Conservation (phyloP, 2,329 filamentous ascomycete genomes). For the Akanthomyces lecanii region DNA sequence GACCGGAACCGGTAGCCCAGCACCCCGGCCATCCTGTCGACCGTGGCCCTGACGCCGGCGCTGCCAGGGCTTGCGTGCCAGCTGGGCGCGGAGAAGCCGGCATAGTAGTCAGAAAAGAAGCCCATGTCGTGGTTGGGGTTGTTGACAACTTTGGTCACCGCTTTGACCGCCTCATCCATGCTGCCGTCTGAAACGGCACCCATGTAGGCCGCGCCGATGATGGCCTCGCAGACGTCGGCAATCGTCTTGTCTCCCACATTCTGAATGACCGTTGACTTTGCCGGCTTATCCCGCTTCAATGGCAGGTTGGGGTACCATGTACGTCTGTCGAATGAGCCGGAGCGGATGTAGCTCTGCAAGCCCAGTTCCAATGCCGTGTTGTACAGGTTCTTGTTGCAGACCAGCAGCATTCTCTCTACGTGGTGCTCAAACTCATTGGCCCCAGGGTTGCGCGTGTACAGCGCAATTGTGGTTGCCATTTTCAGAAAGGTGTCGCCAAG, state of each 20-base stretch:
- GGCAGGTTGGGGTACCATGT: slow-evolving; percentile 84
- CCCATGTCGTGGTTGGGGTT: slow-evolving; percentile 65
- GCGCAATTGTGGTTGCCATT: slow-evolving; percentile 86
- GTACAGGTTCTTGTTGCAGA: slow-evolving; percentile 89
- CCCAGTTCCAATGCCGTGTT: slow-evolving; percentile 66
- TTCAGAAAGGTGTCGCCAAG: slow-evolving; percentile 92
- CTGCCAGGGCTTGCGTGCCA: slow-evolving; percentile 58
- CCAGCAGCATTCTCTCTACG: slow-evolving; percentile 81
- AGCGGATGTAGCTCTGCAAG: slow-evolving; percentile 72
- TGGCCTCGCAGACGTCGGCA: slow-evolving; percentile 89
- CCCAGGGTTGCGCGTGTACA: slow-evolving; percentile 72
- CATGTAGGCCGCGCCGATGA: slow-evolving; percentile 81
- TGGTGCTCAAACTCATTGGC: slow-evolving; percentile 85
- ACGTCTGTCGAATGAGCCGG: slow-evolving; percentile 73
- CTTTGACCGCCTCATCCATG: slow-evolving; percentile 56
- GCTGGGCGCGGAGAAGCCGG: slow-evolving; percentile 60
- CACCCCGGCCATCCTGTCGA: slow-evolving; percentile 55
- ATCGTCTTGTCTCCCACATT: slow-evolving; percentile 80
- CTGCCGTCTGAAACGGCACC: slow-evolving; percentile 35
- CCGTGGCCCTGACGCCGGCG: slow-evolving; percentile 67
- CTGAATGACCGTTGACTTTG: slow-evolving; percentile 49
- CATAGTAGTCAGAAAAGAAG: slow-evolving; percentile 69
- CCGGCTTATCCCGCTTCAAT: slow-evolving; percentile 67
- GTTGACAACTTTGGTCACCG: slow-evolving; percentile 66
- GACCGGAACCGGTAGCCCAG: slow-evolving; percentile 64